Base-by-base conservation (phyloP, 331 rosid genomes). In the Malus hybrid region DNA sequence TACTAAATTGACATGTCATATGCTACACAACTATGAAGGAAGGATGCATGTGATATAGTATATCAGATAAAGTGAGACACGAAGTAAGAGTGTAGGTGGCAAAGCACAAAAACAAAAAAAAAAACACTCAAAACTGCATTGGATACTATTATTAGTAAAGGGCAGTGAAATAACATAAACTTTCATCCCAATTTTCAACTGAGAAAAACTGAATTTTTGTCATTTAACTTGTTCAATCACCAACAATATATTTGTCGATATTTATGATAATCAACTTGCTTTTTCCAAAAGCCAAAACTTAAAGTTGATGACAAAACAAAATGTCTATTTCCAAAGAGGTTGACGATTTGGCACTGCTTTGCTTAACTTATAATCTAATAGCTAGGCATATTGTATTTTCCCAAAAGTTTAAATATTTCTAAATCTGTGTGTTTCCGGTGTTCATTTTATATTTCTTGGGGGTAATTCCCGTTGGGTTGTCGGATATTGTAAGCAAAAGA, bases 141-240 rank as follows among this genome's bases (percentile, higher is more conserved):
- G 55, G 55, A 11, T 14, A 13, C n/a, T 2, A 14, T 52, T 52
- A 29, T 64, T 64, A 0, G 67, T 1, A 61, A 60, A 48, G 24
- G 42, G 4, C 33, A 60, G 6, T 28, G 46, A 73, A 73, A 39
- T 52, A 16, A 70, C 74, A 44, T 3, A 5, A 27, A 39, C 24
- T 54, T 28, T 52, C 34, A 52, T 22, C 71, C 36, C 32, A 15
- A 48, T 9, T 48, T 44, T 2, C 63, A 46, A 32, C 16, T 1
- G 14, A 10, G 24, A 31, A 4, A 48, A 19, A 28, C 11, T 1
- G 22, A 5, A 28, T 6, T 48, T 44, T 74, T 75, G 71, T 50
- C 33, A 75, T 32, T 64, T 74, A 13, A 33, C 52, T 74, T 55
- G 55, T 32, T 65, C 72, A 50, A 32, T n/a, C 65, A 52, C 19